Percentiles rank a stretch among this genome's conserved stretches.
Conservation (phyloP, 257 asterid species). For the Primulina huaijiensis region DNA sequence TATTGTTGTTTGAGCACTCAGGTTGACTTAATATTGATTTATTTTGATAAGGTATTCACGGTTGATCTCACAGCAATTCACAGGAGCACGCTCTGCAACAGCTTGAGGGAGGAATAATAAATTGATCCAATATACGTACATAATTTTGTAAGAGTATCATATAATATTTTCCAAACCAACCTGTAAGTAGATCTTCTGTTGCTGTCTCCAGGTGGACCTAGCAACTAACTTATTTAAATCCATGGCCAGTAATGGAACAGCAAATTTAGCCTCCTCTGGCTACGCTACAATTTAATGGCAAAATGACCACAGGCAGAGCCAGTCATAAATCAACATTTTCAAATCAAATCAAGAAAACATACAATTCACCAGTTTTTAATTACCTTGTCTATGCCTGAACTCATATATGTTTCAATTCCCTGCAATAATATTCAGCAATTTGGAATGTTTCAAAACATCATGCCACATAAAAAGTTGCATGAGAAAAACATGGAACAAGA, state of each 20-base stretch:
- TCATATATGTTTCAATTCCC: slow-evolving; percentile 82
- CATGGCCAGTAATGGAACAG: slow-evolving; percentile 79
- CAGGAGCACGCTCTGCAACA: neutral
- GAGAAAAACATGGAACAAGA: slow-evolving; percentile 13
- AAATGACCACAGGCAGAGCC: slow-evolving; percentile 34
- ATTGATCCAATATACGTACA: neutral
- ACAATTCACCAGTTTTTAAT: neutral
- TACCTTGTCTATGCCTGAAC: slow-evolving; percentile 28
- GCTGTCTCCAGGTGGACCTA: slow-evolving; percentile 78
- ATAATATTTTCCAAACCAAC: slow-evolving; percentile 35
- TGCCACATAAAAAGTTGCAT: slow-evolving; percentile 2
- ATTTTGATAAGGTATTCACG: slow-evolving; percentile 11
- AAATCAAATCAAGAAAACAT: slow-evolving; percentile 12
- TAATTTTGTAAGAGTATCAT: slow-evolving; percentile 1
- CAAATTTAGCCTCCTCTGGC: slow-evolving; percentile 92
- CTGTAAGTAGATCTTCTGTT: slow-evolving; percentile 85
- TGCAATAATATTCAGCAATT: slow-evolving; percentile 38
- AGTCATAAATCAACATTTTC: slow-evolving; percentile 23
- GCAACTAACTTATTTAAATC: slow-evolving; percentile 74
- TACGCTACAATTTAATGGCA: slow-evolving; percentile 53
- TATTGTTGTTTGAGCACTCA: neutral
- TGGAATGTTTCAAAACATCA: slow-evolving; percentile 5
- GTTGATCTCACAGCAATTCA: neutral
- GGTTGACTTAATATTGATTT: neutral
- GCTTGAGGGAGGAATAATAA: slow-evolving; percentile 19